Conservation (phyloP, 495 filamentous ascomycete genomes). For the Tuber magnatum region DNA sequence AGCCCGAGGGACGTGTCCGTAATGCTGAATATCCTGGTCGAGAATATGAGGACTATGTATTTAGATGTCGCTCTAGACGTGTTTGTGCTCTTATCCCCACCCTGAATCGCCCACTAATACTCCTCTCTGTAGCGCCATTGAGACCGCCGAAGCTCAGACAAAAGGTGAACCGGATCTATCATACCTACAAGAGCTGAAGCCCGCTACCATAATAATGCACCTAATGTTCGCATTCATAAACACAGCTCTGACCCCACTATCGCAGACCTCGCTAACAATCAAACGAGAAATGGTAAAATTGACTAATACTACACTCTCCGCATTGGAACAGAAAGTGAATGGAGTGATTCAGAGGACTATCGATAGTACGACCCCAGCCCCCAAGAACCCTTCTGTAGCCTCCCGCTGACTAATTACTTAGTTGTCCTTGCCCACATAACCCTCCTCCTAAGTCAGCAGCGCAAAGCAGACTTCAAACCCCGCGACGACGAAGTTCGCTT, state of each 20-base stretch:
- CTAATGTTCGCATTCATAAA: conserved; percentile 85
- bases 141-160: conserved; percentile 67
- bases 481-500: conserved; percentile 74
- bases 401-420: conserved; percentile 13
- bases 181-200: conserved; percentile 69
- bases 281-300: conserved; percentile 85
- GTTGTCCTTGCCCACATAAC: conserved; percentile 70
- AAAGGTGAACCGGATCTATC: conserved; percentile 82
- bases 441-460: conserved; percentile 69
- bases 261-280: conserved; percentile 78
- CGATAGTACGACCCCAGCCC: conserved; percentile 45
- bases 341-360: conserved; percentile 77
- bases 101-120: not conserved
- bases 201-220: conserved; percentile 81
- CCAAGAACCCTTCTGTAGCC: not conserved
- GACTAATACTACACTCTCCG: conserved; percentile 60
- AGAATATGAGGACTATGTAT: conserved; percentile 87
- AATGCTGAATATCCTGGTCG: conserved; percentile 73
- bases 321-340: conserved; percentile 84
- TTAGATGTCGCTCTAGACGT: conserved; percentile 90
- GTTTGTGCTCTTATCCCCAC: conserved; percentile 33
- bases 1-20: conserved; percentile 79
- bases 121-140: conserved; percentile 49
- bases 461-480: conserved; percentile 90
- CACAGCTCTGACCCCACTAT: conserved; percentile 86